Conservation (phyloP, 1,284 basidiomycete species). For the Ustilago cynodontis region DNA sequence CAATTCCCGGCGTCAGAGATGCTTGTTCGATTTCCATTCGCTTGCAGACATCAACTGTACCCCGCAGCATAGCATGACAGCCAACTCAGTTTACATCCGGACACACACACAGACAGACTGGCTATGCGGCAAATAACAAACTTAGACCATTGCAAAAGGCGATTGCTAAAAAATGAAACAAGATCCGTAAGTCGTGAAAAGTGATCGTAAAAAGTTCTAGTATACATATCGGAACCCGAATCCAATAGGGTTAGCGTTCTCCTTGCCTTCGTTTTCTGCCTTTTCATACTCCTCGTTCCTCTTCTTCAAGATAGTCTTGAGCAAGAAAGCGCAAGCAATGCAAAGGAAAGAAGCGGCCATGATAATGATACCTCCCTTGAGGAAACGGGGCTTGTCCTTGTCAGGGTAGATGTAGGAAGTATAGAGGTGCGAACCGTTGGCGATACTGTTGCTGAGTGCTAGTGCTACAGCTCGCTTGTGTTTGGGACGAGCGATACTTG, state of each 20-base stretch:
- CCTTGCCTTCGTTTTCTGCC: not conserved
- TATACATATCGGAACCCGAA: slow-evolving; percentile 1
- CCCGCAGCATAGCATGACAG: too few species aligned
- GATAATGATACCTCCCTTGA: not conserved
- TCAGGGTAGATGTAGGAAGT: not conserved
- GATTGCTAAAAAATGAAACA: too few species aligned
- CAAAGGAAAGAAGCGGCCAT: not conserved
- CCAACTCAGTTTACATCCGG: too few species aligned
- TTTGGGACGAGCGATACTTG: not conserved
- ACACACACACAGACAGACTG: too few species aligned
- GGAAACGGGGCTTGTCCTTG: not conserved
- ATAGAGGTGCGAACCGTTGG: not conserved
- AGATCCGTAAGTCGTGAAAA: too few species aligned
- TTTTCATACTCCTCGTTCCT: not conserved
- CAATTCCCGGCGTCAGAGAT: too few species aligned
- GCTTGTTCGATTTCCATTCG: too few species aligned
- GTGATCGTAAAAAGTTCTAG: not conserved
- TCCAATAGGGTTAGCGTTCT: not conserved
- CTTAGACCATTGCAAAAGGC: too few species aligned
- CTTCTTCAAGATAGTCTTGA: not conserved
- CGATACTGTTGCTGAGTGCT: not conserved
- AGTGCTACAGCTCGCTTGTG: not conserved
- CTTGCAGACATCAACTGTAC: too few species aligned
- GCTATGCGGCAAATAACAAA: too few species aligned
- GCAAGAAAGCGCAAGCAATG: slow-evolving; percentile 1